Evolutionary conservation across 2,329 filamentous ascomycete species (phyloP), one percentile per base, ranked within the genome.

Genomic region (Fusarium sp.): DNA sequence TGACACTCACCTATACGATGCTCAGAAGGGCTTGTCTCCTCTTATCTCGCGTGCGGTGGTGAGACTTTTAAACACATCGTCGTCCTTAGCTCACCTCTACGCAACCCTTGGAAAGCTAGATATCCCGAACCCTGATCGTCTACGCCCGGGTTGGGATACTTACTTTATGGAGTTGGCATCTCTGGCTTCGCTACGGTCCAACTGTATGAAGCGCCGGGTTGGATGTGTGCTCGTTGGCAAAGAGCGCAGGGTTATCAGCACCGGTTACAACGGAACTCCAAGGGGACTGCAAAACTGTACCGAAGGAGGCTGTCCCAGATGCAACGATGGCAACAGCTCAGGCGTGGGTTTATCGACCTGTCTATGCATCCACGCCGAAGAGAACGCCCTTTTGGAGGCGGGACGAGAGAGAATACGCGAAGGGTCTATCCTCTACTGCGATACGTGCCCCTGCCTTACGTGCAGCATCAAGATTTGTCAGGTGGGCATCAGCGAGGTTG

Each of bases 391-490:
- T 58, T 84, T 99, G 11, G 96, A 99, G 82, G 96, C 96, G 20
- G 96, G 96, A 1, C 85, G 96, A 71, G 96, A 98, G 79, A 86
- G 96, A 58, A 93, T 99, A 70, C 85, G 93, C 20, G 91, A 93
- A 55, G 92, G 90, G 6, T 88, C 92, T 36, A 91, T 93, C 48
- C 82, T 99, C 24, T 99, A 97, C 80, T 97, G 94, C 79, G 93
- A 97, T 76, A 97, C 94, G 70, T 99, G 96, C 78, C 96, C 96
- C 6, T 99, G 96, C 77, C 83, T 99, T 77, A 99, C 96, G 4
- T 99, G 96, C 79, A 97, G 93, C 74, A 97, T 99, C 82, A 99
- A 99, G 83, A 98, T 99, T 74, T 92, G 93, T 21, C 96, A 99
- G 81, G 93, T 98, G 9, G 96, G 96, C 19, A 97, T 99, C 69